Base-by-base conservation (phyloP, 495 filamentous ascomycete species). In the Cairneyella variabilis region DNA sequence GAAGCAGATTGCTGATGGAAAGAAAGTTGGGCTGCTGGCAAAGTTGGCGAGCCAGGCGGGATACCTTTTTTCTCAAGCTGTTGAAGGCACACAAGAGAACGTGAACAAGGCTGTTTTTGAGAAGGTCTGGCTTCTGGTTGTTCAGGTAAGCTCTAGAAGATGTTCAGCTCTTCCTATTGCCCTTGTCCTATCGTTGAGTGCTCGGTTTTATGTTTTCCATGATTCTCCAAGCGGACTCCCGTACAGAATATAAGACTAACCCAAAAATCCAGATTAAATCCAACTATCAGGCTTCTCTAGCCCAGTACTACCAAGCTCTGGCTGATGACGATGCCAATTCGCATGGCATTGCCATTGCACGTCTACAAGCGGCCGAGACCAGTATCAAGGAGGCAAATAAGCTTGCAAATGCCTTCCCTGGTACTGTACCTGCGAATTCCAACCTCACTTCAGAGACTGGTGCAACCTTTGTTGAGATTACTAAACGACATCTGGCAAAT, bases 251-350 rank as follows among this genome's bases (percentile, higher is more conserved):
- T n/a, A n/a, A n/a, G n/a, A n/a, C n/a, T n/a, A n/a, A n/a, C n/a
- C n/a, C n/a, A n/a, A n/a, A n/a, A n/a, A 38, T 7, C 5, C 25
- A 64, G 61, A 80, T 87, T 58, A 98, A 98, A 78, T 80, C 84
- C 52, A 86, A 84, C 60, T 81, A 95, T 58, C 85, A 92, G 84
- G 76, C 76, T 20, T 91, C 93, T 0, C 71, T 96, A 54, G 89
- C 93, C 8, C 91, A 96, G 52, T 97, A 95, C 66, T 95, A 90
- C 65, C 93, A 98, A 68, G 95, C 90, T 2, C 76, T 95, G 36
- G 88, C 91, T 6, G 93, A 98, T 60, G 84, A 89, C 56, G 92
- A 97, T 55, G 85, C 84, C 12, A 88, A 87, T 57, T 86, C 88
- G 18, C 88, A 97, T 61, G 93, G 93, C 30, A 76, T 88, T 36